Evolutionary conservation across 2,329 filamentous ascomycete genomes (phyloP), one percentile per base, ranked within the genome.

Genomic region (Trichoderma oligosporum): DNA sequence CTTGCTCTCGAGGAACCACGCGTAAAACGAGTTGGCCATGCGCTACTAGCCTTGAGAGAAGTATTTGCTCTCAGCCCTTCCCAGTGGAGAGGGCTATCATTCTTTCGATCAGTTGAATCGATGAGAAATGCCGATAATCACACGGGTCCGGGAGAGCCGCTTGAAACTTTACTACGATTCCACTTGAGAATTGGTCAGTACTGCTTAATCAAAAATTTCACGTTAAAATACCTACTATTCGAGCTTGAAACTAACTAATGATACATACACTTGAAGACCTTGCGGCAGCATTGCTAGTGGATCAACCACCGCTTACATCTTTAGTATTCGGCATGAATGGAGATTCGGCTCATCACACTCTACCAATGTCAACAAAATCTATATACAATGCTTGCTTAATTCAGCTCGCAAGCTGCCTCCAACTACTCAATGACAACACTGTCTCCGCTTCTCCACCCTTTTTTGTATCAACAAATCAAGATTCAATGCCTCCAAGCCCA

Each of bases 131-230:
- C 2, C n/a, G 41, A 47, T 11, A 36, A 22, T 22, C 36, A 52
- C 6, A 24, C 31, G 18, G 35, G 35, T 22, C 20, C 57, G 6
- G 48, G 51, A 7, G 61, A 63, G 45, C 62, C 62, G 9, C 12
- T 64, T 4, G 45, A 56, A 44, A 60, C 61, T 12, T 48, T 64
- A 9, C 25, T 41, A 1, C 31, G 45, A 7, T 59, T 63, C 7
- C 61, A 61, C 39, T 58, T 59, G 8, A 61, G 57, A 8, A 56
- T 64, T 24, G 61, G 62, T 64, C 48, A 47, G 58, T 56, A 8
- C 20, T 39, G 8, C 31, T 45, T 33, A 4, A 29, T 8, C 14
- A 18, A 11, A 38, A 12, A 31, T 24, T 12, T 2, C 27, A 31
- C 11, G 27, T 31, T 31, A 11, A 31, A 31, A 6, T 6, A 31